These are phyloP conservation scores for Tillandsia fasciculata DNA, from an alignment of 176 grass and related monocot genomes.

Conservation along the genomic window DNA sequence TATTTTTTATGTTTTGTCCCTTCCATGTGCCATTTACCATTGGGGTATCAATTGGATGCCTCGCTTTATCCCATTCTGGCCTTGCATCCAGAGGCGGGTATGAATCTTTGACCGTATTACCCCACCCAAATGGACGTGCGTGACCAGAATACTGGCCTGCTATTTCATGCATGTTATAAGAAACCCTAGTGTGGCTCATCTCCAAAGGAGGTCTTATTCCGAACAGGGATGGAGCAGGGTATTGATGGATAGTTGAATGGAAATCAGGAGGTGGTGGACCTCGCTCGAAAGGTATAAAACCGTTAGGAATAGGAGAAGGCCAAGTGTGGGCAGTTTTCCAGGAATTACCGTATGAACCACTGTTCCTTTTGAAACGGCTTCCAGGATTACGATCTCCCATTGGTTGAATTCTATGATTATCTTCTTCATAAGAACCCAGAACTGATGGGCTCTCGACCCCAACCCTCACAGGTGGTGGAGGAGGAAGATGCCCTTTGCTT, in stretches of 20 bases:
- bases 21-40: neutral
- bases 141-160: constrained; percentile 21
- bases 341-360: constrained; percentile 19
- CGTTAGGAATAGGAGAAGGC: constrained; percentile 28
- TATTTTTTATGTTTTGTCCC: neutral
- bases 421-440: constrained; percentile 34
- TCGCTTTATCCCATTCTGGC: constrained; percentile 7
- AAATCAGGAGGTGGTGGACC: constrained; percentile 27
- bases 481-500: constrained; percentile 9
- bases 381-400: constrained; percentile 17
- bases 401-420: constrained; percentile 10
- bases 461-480: constrained; percentile 14
- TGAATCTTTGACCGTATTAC: constrained; percentile 14
- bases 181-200: constrained; percentile 14
- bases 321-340: constrained; percentile 26
- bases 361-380: constrained; percentile 23
- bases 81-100: constrained; percentile 19
- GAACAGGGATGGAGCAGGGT: constrained; percentile 23
- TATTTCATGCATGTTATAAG: constrained; percentile 29
- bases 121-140: constrained; percentile 26
- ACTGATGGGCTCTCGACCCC: constrained; percentile 20
- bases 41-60: neutral
- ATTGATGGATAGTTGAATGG: constrained; percentile 25
- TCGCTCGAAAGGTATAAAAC: constrained; percentile 31
- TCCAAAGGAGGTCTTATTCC: constrained; percentile 25